These are phyloP conservation scores for Naganishia friedmannii DNA, from an alignment of 768 basidiomycete genomes.

Conservation along the genomic window DNA sequence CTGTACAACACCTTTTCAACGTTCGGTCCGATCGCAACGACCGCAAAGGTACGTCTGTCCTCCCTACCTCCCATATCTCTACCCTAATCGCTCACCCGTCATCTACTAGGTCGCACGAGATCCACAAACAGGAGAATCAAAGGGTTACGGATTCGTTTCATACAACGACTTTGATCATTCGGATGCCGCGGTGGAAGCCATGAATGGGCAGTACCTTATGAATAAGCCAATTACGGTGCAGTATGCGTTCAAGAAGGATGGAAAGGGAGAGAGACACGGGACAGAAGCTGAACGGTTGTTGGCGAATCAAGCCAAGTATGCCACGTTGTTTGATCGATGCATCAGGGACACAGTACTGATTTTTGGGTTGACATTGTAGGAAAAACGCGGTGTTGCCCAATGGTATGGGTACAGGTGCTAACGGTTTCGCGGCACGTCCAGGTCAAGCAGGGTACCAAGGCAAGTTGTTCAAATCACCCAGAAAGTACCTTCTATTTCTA, in stretches of 20 bases:
- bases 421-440: slow-evolving; percentile 26
- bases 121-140: slow-evolving; percentile 74
- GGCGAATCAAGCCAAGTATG: slow-evolving; percentile 83
- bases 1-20: slow-evolving; percentile 94
- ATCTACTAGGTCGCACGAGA: slow-evolving; percentile 81
- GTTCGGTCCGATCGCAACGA: slow-evolving; percentile 57
- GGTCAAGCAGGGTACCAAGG: slow-evolving; percentile 40
- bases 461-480: slow-evolving; percentile 22
- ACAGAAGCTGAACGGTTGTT: slow-evolving; percentile 94
- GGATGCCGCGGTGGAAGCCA: slow-evolving; percentile 90
- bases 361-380: slow-evolving; percentile 21
- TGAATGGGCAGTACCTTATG: slow-evolving; percentile 97
- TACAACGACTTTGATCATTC: slow-evolving; percentile 97
- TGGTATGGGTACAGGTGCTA: slow-evolving; percentile 32
- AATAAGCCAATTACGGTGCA: slow-evolving; percentile 97
- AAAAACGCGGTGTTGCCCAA: slow-evolving; percentile 32
- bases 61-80: background rate
- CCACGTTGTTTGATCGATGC: slow-evolving; percentile 65
- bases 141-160: slow-evolving; percentile 95
- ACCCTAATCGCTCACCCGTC: background rate
- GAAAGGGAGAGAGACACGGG: slow-evolving; percentile 95
- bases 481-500: background rate
- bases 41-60: slow-evolving; percentile 47
- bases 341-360: slow-evolving; percentile 10
- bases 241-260: slow-evolving; percentile 99